A percentile compares a stretch with the other conserved stretches of the same genome.
Evolutionary conservation across 2,329 filamentous ascomycete species (phyloP).

Genomic region (Bipolaris gigantea): DNA sequence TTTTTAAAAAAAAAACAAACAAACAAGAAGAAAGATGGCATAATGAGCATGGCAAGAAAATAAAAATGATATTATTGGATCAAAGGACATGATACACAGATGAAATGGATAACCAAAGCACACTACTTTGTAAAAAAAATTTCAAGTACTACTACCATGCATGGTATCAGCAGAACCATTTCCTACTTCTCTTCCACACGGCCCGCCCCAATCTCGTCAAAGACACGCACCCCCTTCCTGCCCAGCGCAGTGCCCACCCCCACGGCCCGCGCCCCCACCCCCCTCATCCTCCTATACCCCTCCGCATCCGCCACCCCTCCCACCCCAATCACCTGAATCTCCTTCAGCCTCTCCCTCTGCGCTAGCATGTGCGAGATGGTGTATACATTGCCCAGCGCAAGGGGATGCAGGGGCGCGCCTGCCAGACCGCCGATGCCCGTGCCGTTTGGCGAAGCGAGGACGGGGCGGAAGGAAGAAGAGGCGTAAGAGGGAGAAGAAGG

Average conservation of each 20-base stretch:
- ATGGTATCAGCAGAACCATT: too few relatives aligned
- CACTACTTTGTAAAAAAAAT: not conserved
- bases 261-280: slow-evolving; percentile 67
- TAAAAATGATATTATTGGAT: not conserved
- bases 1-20: too few relatives aligned
- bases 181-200: not conserved
- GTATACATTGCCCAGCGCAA: slow-evolving; percentile 75
- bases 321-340: slow-evolving; percentile 69
- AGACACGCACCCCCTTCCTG: slow-evolving; percentile 62
- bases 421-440: slow-evolving; percentile 71
- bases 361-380: slow-evolving; percentile 65
- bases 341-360: slow-evolving; percentile 49
- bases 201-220: slow-evolving; percentile 57
- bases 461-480: slow-evolving; percentile 24
- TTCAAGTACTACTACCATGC: too few relatives aligned
- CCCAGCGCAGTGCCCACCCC: slow-evolving; percentile 69
- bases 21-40: not conserved
- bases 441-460: slow-evolving; percentile 56
- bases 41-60: not conserved
- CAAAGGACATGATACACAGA: not conserved
- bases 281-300: slow-evolving; percentile 65
- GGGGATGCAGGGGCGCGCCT: slow-evolving; percentile 70
- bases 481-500: slow-evolving; percentile 7
- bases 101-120: not conserved
- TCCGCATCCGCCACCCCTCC: slow-evolving; percentile 69